phyloP scores from a whole-genome alignment of 192 early-diverging fungal genomes.

The Coemansia sp. region DNA sequence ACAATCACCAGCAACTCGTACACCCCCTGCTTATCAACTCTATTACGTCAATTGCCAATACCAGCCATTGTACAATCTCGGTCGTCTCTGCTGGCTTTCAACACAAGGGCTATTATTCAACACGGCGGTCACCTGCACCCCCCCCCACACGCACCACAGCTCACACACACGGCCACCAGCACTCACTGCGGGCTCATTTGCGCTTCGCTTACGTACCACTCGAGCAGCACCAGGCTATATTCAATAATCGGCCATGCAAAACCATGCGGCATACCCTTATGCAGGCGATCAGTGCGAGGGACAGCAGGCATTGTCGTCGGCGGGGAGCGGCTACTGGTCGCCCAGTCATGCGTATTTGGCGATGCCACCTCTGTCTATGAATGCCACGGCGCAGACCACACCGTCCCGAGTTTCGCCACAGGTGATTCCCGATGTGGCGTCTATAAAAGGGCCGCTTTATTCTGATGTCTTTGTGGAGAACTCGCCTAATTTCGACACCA shows the following conservation, averaged over 20 bases:
- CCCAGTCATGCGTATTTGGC: slow-evolving; percentile 13
- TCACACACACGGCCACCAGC: not conserved
- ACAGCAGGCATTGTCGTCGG: slow-evolving; percentile 1
- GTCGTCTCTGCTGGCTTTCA: slow-evolving; percentile 8
- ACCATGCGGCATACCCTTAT: slow-evolving; percentile 12
- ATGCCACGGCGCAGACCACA: slow-evolving; percentile 8
- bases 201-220: not conserved
- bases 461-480: not conserved
- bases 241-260: slow-evolving; percentile 15
- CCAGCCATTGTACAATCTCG: slow-evolving; percentile 22
- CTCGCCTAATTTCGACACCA: slow-evolving; percentile 2
- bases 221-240: not conserved
- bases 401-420: slow-evolving; percentile 32
- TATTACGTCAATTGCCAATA: slow-evolving; percentile 8
- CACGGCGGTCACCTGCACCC: not conserved
- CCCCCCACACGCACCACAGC: slow-evolving; percentile 2
- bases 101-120: slow-evolving; percentile 7
- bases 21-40: not conserved
- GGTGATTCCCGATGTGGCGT: slow-evolving; percentile 27
- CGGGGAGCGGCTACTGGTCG: slow-evolving; percentile 10
- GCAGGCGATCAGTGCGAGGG: slow-evolving; percentile 41
- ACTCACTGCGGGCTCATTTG: not conserved
- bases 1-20: slow-evolving; percentile 16
- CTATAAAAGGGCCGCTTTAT: slow-evolving; percentile 27
- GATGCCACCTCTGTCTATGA: slow-evolving; percentile 9